Percentiles rank a stretch among this genome's conserved stretches.
These are phyloP conservation scores for Epichloe glyceriae DNA, from an alignment of 2,329 filamentous ascomycete genomes.

Conservation along the genomic window DNA sequence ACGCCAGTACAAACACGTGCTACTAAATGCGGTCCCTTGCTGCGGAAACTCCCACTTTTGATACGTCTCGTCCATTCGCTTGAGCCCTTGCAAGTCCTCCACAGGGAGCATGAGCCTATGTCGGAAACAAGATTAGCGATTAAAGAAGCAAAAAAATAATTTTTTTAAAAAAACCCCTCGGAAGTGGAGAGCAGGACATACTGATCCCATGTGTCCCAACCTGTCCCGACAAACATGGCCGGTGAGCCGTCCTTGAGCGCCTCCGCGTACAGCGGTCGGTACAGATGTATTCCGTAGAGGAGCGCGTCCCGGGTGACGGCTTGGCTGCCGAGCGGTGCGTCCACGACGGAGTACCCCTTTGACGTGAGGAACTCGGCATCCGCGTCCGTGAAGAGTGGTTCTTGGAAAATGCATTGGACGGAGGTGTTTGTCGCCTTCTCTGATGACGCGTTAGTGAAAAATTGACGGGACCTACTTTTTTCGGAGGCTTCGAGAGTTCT, in stretches of 20 bases:
- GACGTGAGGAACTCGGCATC: conserved; percentile 39
- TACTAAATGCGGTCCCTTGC: conserved; percentile 10
- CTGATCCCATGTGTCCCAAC: conserved; percentile 37
- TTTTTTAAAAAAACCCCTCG: not conserved
- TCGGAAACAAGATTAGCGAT: not conserved
- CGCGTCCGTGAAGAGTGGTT: conserved; percentile 35
- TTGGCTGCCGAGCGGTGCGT: conserved; percentile 39
- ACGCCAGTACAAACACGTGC: conserved; percentile 12
- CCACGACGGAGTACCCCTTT: conserved; percentile 39
- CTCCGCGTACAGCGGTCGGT: conserved; percentile 37
- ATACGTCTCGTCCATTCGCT: conserved; percentile 9
- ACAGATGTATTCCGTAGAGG: conserved; percentile 51
- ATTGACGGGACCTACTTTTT: too few species aligned
- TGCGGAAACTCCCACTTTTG: conserved; percentile 9
- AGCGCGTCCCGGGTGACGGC: conserved; percentile 35
- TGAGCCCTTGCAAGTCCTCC: conserved; percentile 2
- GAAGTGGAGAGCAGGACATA: conserved; percentile 17
- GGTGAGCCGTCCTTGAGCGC: conserved; percentile 35
- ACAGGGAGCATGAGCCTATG: not conserved
- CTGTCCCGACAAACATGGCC: conserved; percentile 44
- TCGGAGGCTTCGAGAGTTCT: too few species aligned
- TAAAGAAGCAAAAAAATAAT: fast-evolving
- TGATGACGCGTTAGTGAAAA: not conserved
- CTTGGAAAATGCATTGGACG: conserved; percentile 39
- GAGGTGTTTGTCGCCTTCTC: conserved; percentile 10